Base-by-base conservation (phyloP, 1,284 basidiomycete genomes). In the Porogramme epimiltina region DNA sequence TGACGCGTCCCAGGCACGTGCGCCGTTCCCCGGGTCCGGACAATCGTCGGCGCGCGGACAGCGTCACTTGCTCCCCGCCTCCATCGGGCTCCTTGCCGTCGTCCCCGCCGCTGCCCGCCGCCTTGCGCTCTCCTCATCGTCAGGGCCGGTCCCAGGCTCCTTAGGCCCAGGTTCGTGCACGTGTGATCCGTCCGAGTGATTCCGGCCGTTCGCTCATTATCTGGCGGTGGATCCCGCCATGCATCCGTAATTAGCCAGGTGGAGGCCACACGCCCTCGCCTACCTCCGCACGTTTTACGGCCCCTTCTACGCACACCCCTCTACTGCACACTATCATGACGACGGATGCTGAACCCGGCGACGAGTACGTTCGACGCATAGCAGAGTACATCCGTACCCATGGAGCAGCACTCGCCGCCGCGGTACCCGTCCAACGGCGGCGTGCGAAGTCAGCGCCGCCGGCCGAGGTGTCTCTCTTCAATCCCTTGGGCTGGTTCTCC, bases 301-400 rank as follows among this genome's bases (percentile, higher is more conserved):
- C 55, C 19, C 54, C 53, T 38, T 47, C 45, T 25, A 39, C 34
- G 19, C 24, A 22, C 37, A 25, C 20, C 24, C 36, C 45, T 34
- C 25, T 44, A 45, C 43, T 37, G 55, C 41, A n/a, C 6, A 18
- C 44, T 38, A 43, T 44, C 20, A 23, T 42, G 42, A 54, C 62
- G 62, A 88, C 89, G 84, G 75, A 87, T 53, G 73, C 73, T 45
- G 80, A 89, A 66, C 65, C 76, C 20, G 91, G 88, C 57, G 89
- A 93, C 73, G 82, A 82, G 45, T 92, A 89, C 66, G 69, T 93
- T 42, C 81, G 83, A 54, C 78, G 81, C 42, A 77, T 84, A 13
- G 82, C 90, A 8, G 61, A 77, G 19, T 91, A 84, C 66, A 84
- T 92, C 60, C 79, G 86, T 59, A 71, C 75, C 11, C 84, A 92